phyloP scores from a whole-genome alignment of 106 monocot genomes.

The Apostasia ramifera region DNA sequence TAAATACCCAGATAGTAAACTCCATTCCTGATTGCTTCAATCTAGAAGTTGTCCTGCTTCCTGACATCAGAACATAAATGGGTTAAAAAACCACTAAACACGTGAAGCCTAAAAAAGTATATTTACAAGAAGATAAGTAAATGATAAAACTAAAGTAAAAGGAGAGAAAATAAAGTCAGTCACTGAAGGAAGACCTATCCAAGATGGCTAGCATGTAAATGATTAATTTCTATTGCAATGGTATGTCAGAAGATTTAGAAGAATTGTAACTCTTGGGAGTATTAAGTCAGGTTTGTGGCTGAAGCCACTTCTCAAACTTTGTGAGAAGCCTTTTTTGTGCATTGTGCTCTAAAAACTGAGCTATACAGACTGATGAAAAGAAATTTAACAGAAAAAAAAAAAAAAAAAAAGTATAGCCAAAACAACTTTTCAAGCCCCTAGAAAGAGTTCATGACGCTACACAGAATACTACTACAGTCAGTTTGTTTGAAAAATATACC shows the following conservation, averaged over 20 bases:
- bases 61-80: constrained; percentile 25
- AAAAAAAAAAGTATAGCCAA: too few relatives aligned
- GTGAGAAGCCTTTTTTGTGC: neutral
- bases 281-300: neutral
- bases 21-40: constrained; percentile 98
- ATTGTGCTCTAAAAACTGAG: too few relatives aligned
- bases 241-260: too few relatives aligned
- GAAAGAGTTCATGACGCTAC: too few relatives aligned
- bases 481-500: too few relatives aligned
- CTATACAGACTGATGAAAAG: too few relatives aligned
- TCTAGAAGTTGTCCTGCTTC: constrained; percentile 70
- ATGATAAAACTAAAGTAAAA: neutral
- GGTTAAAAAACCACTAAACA: neutral
- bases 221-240: too few relatives aligned
- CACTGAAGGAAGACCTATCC: neutral
- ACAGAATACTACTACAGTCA: too few relatives aligned
- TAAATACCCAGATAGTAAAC: constrained; percentile 98
- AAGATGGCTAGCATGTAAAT: neutral
- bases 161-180: neutral
- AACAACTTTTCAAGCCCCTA: too few relatives aligned
- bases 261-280: too few relatives aligned
- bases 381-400: too few relatives aligned
- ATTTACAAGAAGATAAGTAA: constrained; percentile 1
- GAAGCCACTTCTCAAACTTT: neutral
- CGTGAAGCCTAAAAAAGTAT: too few relatives aligned